Evolutionary conservation across 139 green algal species (phyloP), one percentile per base, ranked within the genome.

Genomic region (Chlamydomonas sp.): DNA sequence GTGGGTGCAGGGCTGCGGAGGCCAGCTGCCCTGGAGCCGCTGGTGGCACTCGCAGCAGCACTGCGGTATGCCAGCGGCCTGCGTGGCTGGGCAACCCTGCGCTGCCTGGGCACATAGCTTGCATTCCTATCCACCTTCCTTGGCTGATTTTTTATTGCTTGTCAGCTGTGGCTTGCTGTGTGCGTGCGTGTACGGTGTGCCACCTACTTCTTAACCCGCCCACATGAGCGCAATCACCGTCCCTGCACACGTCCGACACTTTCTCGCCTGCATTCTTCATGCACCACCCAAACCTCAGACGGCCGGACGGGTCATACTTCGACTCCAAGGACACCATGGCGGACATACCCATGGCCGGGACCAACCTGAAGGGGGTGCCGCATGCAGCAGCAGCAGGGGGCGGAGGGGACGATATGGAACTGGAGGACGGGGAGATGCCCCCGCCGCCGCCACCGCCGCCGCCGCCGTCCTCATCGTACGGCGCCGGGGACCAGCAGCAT

Each of bases 331-430:
- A 91, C 20, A 68, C 78, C 20, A 75, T 88, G 72, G 83, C 72
- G 3, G 87, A 91, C 63, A 60, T 93, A 78, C 84, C 59, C 59
- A 73, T 77, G 73, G 79, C 83, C 4, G 83, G 83, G n/a, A 86
- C 81, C 4, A 63, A 71, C 60, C 67, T 86, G 58, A 59, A 61
- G 60, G 31, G 81, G 71, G 12, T 7, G 15, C 12, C 6, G 8
- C 17, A 9, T 1, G 58, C 63, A 62, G 18, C 14, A 57, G 77
- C 57, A 15, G 84, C 20, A 63, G 79, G 18, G 4, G 67, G 68
- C 80, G 83, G 6, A 15, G 86, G 76, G 9, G 90, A 90, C 15
- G 90, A 95, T 80, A 95, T 95, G 92, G 92, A 95, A 0, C 66
- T 95, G 17, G 92, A 93, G 72, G 90, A 93, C n/a, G 92, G 92